Conservation (phyloP, 208 protist species). For the Leishmania braziliensis region DNA sequence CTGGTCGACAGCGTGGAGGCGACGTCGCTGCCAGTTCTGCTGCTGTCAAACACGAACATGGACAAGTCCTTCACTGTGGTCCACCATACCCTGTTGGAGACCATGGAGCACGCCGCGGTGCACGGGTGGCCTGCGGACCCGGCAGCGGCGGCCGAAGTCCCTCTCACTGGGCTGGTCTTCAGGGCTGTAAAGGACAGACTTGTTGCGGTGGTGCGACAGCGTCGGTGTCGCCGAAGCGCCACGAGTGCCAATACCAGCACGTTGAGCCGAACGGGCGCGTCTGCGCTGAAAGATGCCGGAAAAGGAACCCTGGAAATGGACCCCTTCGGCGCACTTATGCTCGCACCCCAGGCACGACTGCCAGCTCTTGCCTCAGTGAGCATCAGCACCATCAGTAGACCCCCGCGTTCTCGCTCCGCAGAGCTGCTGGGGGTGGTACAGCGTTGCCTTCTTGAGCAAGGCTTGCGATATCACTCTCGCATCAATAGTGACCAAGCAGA, state of each 20-base stretch:
- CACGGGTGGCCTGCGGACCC: slow-evolving; percentile 30
- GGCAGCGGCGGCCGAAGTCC: slow-evolving; percentile 17
- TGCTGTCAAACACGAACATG: slow-evolving; percentile 91
- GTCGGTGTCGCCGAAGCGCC: neutral
- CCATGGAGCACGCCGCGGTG: slow-evolving; percentile 40
- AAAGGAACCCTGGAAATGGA: neutral
- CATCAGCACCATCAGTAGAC: neutral
- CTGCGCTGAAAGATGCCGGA: neutral
- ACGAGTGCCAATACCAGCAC: neutral
- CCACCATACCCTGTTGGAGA: slow-evolving; percentile 72
- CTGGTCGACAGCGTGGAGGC: slow-evolving; percentile 36
- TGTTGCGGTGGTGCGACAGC: slow-evolving; percentile 29
- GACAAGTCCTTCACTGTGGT: slow-evolving; percentile 83
- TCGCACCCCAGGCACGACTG: neutral
- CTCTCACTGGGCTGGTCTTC: slow-evolving; percentile 22
- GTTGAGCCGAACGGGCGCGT: neutral
- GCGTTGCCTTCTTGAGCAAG: slow-evolving; percentile 12
- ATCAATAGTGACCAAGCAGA: neutral
- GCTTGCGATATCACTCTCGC: slow-evolving; percentile 1
- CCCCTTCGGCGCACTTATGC: neutral
- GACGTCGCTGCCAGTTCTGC: slow-evolving; percentile 45
- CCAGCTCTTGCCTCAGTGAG: neutral
- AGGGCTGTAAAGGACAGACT: slow-evolving; percentile 11
- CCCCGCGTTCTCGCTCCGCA: slow-evolving; percentile 22
- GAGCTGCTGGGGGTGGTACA: slow-evolving; percentile 18